These are phyloP conservation scores for Hymenoscyphus linearis DNA, from an alignment of 2,329 filamentous ascomycete genomes.

Conservation along the genomic window DNA sequence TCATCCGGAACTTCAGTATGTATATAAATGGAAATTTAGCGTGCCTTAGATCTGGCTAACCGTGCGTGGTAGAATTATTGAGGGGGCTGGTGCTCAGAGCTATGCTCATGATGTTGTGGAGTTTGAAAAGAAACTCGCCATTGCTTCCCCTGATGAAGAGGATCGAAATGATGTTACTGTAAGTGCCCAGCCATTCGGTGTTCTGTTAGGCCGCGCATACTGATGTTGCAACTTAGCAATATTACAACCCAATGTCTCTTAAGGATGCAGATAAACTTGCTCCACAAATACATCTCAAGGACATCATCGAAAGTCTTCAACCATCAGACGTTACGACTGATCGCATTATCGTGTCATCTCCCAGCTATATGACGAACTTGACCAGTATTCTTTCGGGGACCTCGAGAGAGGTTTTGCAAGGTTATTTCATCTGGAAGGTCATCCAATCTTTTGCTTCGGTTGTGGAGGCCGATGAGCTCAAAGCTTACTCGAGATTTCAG, in stretches of 20 bases:
- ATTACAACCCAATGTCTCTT: conserved; percentile 59
- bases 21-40: neutral
- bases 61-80: neutral
- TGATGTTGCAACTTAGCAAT: conserved; percentile 40
- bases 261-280: conserved; percentile 49
- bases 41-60: neutral
- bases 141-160: conserved; percentile 51
- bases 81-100: neutral
- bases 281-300: conserved; percentile 50
- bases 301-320: conserved; percentile 46
- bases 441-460: conserved; percentile 47
- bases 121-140: conserved; percentile 57
- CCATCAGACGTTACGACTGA: conserved; percentile 46
- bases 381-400: conserved; percentile 50
- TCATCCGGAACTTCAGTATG: conserved; percentile 16
- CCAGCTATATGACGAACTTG: conserved; percentile 54
- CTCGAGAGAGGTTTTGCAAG: conserved; percentile 49
- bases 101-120: conserved; percentile 42
- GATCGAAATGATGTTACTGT: conserved; percentile 56
- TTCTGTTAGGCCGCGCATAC: neutral
- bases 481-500: conserved; percentile 53
- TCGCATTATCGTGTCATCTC: conserved; percentile 53
- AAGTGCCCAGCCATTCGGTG: conserved; percentile 12
- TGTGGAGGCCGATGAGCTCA: conserved; percentile 54
- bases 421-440: conserved; percentile 61